Percentiles rank a stretch among this genome's conserved stretches.
These are phyloP conservation scores for Aspergillus sojae DNA, from an alignment of 2,329 filamentous ascomycete genomes.

Conservation along the genomic window DNA sequence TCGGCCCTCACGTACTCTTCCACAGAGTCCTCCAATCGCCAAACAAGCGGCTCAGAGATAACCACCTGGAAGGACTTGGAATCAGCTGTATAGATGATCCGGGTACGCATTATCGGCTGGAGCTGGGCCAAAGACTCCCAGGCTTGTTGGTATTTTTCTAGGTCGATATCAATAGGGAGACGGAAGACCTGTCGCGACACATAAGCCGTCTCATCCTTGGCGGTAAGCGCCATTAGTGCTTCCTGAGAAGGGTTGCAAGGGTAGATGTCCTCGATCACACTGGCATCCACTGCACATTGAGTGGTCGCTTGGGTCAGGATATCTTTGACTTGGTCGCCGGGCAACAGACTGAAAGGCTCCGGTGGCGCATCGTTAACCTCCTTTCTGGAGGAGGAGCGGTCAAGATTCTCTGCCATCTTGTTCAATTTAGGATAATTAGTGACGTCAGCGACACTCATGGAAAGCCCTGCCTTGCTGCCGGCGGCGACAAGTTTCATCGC, in stretches of 20 bases:
- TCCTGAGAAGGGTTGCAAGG: not conserved
- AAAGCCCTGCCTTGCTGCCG: not conserved
- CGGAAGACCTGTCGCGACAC: not conserved
- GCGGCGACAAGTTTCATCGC: constrained; percentile 18
- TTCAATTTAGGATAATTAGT: not conserved
- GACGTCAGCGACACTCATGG: not conserved
- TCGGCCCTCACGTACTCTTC: not conserved
- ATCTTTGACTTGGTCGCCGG: not conserved
- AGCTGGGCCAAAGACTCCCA: not conserved
- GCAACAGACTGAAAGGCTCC: not conserved
- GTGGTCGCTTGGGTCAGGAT: not conserved
- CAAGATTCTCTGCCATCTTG: not conserved
- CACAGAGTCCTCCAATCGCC: not conserved
- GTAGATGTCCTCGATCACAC: not conserved
- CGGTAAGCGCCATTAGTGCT: not conserved
- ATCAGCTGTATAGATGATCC: not conserved
- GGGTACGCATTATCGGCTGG: not conserved
- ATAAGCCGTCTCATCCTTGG: not conserved
- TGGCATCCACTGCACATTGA: not conserved
- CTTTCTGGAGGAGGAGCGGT: not conserved
- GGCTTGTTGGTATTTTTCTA: not conserved
- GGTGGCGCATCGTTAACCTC: not conserved
- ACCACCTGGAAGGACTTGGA: not conserved
- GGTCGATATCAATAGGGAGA: not conserved
- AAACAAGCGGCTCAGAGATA: not conserved